phyloP scores from a whole-genome alignment of 1,284 basidiomycete species.

The Ustilago xerochloae region DNA sequence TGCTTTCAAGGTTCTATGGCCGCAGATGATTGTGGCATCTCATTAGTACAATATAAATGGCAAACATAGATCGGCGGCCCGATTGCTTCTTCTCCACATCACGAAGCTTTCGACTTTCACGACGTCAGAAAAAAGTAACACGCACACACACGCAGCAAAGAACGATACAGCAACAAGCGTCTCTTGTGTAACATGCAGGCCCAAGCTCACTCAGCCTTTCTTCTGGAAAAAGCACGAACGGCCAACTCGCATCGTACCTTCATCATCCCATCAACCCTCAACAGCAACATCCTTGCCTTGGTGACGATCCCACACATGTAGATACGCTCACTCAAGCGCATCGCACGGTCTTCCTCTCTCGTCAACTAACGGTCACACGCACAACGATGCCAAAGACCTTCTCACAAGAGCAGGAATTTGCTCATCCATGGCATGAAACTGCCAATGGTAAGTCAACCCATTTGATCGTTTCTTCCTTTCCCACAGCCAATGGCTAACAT shows the following conservation, averaged over 20 bases:
- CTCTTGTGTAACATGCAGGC: too few relatives aligned
- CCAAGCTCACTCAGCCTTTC: neutral
- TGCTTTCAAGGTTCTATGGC: conserved; percentile 83
- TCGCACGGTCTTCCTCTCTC: neutral
- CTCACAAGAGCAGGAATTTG: conserved; percentile 27
- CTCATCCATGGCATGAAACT: conserved; percentile 37
- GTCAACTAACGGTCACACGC: neutral
- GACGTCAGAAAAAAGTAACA: neutral
- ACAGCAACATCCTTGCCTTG: too few relatives aligned
- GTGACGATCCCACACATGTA: too few relatives aligned
- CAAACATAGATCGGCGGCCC: neutral
- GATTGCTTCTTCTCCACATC: conserved; percentile 12
- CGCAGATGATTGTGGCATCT: conserved; percentile 72
- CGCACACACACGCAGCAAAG: conserved; percentile 2
- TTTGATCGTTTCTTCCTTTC: neutral
- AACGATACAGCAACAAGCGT: neutral
- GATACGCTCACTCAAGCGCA: neutral
- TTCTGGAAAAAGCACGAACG: neutral
- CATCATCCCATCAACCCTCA: neutral
- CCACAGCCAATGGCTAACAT: neutral
- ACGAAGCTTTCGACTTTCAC: conserved; percentile 8
- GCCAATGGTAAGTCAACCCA: conserved; percentile 32
- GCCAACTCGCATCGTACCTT: neutral
- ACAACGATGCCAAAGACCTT: conserved; percentile 43
- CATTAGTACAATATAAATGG: neutral